Conservation (phyloP, 176 grass and related monocot genomes). For the Bothriochloa decipiens region DNA sequence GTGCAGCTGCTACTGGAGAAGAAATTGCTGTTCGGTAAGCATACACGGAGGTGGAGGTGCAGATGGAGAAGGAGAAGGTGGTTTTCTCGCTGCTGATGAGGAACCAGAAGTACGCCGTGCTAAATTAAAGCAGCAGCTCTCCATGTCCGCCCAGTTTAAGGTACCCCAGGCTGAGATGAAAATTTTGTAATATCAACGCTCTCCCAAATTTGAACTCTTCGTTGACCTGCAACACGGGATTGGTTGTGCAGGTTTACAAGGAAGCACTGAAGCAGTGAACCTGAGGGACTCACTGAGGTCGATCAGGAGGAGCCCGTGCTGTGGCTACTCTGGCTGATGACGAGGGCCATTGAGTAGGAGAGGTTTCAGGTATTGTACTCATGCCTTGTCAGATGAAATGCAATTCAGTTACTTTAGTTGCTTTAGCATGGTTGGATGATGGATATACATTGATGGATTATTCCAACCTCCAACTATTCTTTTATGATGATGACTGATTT, state of each 20-base stretch:
- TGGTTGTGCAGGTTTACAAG: slow-evolving; percentile 68
- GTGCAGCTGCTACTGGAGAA: too few species aligned
- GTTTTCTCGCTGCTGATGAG: too few species aligned
- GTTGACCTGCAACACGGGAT: not conserved
- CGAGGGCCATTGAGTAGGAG: slow-evolving; percentile 53
- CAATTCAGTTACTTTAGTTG: slow-evolving; percentile 4
- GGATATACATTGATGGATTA: not conserved
- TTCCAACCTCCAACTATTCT: not conserved
- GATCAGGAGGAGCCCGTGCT: slow-evolving; percentile 64
- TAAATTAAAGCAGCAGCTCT: too few species aligned
- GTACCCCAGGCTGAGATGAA: too few species aligned
- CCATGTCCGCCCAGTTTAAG: too few species aligned
- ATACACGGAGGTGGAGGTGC: too few species aligned
- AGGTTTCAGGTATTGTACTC: slow-evolving; percentile 63
- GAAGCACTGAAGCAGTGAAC: slow-evolving; percentile 71
- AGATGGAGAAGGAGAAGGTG: too few species aligned
- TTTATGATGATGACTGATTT: not conserved
- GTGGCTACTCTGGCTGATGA: slow-evolving; percentile 52
- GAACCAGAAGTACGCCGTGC: too few species aligned
- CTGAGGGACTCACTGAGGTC: slow-evolving; percentile 64
- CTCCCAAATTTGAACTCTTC: slow-evolving; percentile 14
- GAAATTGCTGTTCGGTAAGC: too few species aligned
- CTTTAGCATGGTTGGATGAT: not conserved
- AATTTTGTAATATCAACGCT: too few species aligned
- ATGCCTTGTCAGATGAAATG: not conserved